Conservation (phyloP, 306 rosid genomes). For the Quercus glauca region DNA sequence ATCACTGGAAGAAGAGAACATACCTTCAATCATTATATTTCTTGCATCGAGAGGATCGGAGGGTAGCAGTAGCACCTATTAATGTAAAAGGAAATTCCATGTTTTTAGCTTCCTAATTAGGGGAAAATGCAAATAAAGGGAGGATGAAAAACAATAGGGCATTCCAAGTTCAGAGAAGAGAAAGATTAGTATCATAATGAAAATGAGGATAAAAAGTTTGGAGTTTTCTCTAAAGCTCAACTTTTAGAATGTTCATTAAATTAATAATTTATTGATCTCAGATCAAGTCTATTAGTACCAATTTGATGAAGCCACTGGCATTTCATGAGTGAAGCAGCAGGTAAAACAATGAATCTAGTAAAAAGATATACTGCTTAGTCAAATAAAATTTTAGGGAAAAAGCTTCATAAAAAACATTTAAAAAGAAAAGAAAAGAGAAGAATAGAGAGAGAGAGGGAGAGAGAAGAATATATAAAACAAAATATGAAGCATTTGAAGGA, state of each 20-base stretch:
- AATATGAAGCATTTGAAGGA: background rate
- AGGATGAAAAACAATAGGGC: background rate
- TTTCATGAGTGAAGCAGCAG: constrained; percentile 3
- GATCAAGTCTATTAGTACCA: constrained; percentile 3
- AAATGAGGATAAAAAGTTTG: background rate
- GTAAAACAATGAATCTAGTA: constrained; percentile 16
- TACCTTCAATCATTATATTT: constrained; percentile 98
- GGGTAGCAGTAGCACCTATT: constrained; percentile 73
- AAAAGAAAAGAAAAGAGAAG: background rate
- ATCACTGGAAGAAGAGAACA: constrained; percentile 13
- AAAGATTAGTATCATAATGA: background rate
- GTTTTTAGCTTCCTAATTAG: constrained; percentile 20
- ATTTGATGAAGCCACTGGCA: background rate
- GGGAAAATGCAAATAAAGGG: constrained; percentile 8
- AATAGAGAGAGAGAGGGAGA: no score
- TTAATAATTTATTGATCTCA: background rate
- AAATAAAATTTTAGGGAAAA: background rate
- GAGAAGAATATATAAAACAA: background rate
- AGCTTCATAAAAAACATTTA: no score
- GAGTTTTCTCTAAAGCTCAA: background rate
- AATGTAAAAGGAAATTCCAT: constrained; percentile 13
- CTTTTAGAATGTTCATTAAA: constrained; percentile 7
- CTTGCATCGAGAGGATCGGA: constrained; percentile 95
- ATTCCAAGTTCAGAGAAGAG: constrained; percentile 9
- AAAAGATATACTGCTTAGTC: background rate